A percentile compares a stretch with the other conserved stretches of the same genome.
phyloP scores from a whole-genome alignment of 768 basidiomycete genomes.

The Gyrodon lividus region DNA sequence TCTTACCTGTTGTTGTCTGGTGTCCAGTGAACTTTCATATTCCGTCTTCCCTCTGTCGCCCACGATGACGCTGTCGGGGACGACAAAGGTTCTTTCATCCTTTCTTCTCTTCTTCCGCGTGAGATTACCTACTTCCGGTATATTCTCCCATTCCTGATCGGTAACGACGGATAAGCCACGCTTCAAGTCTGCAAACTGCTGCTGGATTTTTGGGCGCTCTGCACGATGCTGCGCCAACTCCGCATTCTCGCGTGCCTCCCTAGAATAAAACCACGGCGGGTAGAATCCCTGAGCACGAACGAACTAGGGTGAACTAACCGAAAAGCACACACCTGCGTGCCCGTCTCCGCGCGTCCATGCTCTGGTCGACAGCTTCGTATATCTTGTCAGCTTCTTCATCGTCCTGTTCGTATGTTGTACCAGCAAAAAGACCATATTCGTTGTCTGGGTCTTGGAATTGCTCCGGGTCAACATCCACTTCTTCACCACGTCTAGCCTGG shows the following conservation, averaged over 20 bases:
- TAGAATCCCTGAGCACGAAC: slow-evolving; percentile 28
- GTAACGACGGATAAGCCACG: slow-evolving; percentile 80
- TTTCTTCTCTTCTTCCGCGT: slow-evolving; percentile 86
- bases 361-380: slow-evolving; percentile 87
- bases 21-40: slow-evolving; percentile 76
- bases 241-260: slow-evolving; percentile 76
- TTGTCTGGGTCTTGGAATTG: slow-evolving; percentile 97
- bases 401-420: slow-evolving; percentile 94
- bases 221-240: slow-evolving; percentile 75
- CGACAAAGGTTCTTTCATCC: slow-evolving; percentile 84
- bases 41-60: slow-evolving; percentile 76
- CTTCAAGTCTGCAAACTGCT: slow-evolving; percentile 92
- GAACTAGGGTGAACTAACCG: slow-evolving; percentile 39
- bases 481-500: slow-evolving; percentile 81
- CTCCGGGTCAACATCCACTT: slow-evolving; percentile 83
- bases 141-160: slow-evolving; percentile 91
- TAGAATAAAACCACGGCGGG: slow-evolving; percentile 25
- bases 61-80: slow-evolving; percentile 91
- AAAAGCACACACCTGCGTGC: slow-evolving; percentile 66
- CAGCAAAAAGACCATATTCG: slow-evolving; percentile 93
- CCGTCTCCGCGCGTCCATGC: slow-evolving; percentile 85
- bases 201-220: slow-evolving; percentile 92
- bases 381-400: slow-evolving; percentile 97
- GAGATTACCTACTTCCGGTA: slow-evolving; percentile 95
- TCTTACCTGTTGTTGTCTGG: slow-evolving; percentile 72